These are phyloP conservation scores for Mrakia hoshinonis DNA, from an alignment of 768 basidiomycete species.

Conservation along the genomic window DNA sequence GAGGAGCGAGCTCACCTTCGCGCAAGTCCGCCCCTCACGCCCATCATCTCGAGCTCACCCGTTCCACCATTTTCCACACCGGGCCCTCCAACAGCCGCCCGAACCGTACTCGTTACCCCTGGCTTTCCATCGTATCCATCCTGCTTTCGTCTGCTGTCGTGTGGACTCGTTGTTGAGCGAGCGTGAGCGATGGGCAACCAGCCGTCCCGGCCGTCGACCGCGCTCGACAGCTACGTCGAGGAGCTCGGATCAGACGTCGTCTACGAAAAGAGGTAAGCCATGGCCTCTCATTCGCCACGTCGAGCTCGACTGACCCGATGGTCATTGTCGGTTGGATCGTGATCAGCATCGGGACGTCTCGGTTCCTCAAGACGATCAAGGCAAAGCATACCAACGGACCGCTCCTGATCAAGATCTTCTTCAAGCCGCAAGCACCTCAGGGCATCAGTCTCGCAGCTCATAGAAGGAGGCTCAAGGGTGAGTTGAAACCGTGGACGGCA, in stretches of 20 bases:
- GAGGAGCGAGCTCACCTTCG: too few species aligned
- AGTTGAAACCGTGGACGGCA: neutral
- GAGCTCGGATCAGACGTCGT: slow-evolving; percentile 79
- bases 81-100: too few species aligned
- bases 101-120: too few species aligned
- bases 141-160: too few species aligned
- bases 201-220: slow-evolving; percentile 45
- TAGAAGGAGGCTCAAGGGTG: slow-evolving; percentile 65
- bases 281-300: too few species aligned
- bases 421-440: slow-evolving; percentile 53
- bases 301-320: too few species aligned
- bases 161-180: too few species aligned
- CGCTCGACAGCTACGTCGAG: slow-evolving; percentile 80
- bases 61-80: too few species aligned
- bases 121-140: too few species aligned
- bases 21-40: too few species aligned
- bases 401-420: slow-evolving; percentile 86
- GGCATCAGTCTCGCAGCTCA: slow-evolving; percentile 74
- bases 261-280: slow-evolving; percentile 72
- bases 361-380: slow-evolving; percentile 77
- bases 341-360: slow-evolving; percentile 57
- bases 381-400: slow-evolving; percentile 75
- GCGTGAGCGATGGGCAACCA: slow-evolving; percentile 18
- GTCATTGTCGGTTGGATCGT: neutral
- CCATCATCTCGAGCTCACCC: too few species aligned